A percentile compares a stretch with the other conserved stretches of the same genome.
phyloP scores from a whole-genome alignment of 768 basidiomycete genomes.

The Leucocoprinus sp. region DNA sequence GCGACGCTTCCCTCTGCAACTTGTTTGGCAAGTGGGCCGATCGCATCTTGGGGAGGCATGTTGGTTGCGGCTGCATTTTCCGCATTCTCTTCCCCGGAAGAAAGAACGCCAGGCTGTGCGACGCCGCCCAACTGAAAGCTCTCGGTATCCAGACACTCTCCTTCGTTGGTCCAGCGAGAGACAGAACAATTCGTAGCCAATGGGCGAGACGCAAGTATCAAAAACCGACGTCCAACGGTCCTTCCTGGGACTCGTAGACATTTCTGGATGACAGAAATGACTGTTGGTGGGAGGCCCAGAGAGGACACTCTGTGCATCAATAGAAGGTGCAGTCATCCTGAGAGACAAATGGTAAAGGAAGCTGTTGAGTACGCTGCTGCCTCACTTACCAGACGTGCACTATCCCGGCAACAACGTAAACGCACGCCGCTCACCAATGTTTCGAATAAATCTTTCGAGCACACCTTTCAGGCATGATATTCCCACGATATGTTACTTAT shows the following conservation, averaged over 20 bases:
- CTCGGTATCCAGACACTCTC: background rate
- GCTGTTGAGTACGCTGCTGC: background rate
- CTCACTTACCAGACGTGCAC: slow-evolving; percentile 10
- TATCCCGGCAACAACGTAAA: slow-evolving; percentile 15
- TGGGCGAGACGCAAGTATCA: background rate
- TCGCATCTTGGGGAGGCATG: background rate
- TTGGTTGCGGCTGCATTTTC: background rate
- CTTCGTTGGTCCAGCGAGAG: background rate
- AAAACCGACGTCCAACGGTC: background rate
- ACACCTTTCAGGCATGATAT: background rate
- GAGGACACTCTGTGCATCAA: slow-evolving; percentile 84
- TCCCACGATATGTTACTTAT: slow-evolving; percentile 2
- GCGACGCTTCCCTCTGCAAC: background rate
- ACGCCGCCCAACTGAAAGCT: background rate
- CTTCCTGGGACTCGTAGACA: slow-evolving; percentile 11
- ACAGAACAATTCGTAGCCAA: background rate
- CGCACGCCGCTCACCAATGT: slow-evolving; percentile 17
- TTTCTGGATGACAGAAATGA: slow-evolving; percentile 28
- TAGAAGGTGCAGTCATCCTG: slow-evolving; percentile 68
- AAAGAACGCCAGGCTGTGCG: background rate
- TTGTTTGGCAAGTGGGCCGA: background rate
- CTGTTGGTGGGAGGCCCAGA: slow-evolving; percentile 42
- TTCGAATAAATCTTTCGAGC: slow-evolving; percentile 18
- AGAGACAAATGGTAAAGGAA: slow-evolving; percentile 1
- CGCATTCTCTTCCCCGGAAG: background rate